Base-by-base conservation (phyloP, 352 stramenopile species). In the Phytophthora capsici region DNA sequence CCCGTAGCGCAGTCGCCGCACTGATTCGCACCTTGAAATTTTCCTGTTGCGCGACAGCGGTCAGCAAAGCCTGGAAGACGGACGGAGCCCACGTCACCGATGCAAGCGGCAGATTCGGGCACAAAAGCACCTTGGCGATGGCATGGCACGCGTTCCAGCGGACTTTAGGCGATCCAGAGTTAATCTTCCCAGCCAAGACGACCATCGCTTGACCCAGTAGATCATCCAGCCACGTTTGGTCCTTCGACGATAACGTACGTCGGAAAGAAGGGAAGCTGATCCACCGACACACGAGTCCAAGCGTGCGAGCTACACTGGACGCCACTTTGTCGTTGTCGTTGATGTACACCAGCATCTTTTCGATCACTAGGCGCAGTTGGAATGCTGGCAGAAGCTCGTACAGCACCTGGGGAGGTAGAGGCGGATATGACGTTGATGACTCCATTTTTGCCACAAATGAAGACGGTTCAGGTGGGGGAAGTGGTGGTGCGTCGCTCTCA, bases 1-100 rank as follows among this genome's bases (percentile, higher is more conserved):
- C 85, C 1, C 88, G 84, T 10, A 96, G 55, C 8, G 88, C 88
- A 50, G 83, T 93, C 10, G 83, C 84, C 4, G 88, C 87, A 61
- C 84, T 94, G 45, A 96, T 96, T 3, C 88, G 88, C 6, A 96
- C 88, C 48, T 96, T 96, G 57, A 96, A 96, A 60, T 96, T 96
- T 48, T 96, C 88, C 63, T 96, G 88, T 67, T 96, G 88, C 2
- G 79, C 66, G 28, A 94, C 87, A 41, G 88, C 88, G 46, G 64
- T 89, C 49, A 93, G 69, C 19, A 96, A 53, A 16, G 88, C 82
- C 26, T 91, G 84, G 49, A 96, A 94, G 0, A 96, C 80, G 10
- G 63, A 71, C 0, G 88, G 86, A 0, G 88, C 87, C 88, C 88
- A 96, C 3, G 87, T 75, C 22, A 88, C 84, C 0, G 86, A 89